Base-by-base conservation (phyloP, 2,329 filamentous ascomycete species). In the Harringtonia aguacate region DNA sequence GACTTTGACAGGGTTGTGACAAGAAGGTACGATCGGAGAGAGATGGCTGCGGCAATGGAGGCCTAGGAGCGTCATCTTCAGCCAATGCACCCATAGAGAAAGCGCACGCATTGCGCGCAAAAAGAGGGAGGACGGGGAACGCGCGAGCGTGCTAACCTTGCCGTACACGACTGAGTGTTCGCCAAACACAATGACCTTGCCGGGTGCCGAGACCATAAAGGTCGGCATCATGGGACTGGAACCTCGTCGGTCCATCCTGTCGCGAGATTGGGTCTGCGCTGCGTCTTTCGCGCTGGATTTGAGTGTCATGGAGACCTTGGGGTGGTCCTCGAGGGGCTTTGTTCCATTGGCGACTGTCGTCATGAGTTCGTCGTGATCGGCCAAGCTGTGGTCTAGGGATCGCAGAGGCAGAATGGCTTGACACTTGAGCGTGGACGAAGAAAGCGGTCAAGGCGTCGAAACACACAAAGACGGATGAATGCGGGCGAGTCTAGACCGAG, bases 151-250 rank as follows among this genome's bases (percentile, higher is more conserved):
- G 14, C 65, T 45, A 67, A 86, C 84, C 77, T 95, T 97, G 58
- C 89, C 89, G 59, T 98, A 80, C 18, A 98, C 92, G n/a, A 97
- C 92, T 3, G 92, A 85, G 67, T 98, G 92, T 63, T 98, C 92
- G 53, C 92, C 92, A 66, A 90, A 97, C 43, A 97, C 86, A 61
- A 98, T 98, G 58, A 95, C 92, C 63, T 98, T 98, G 51, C 90
- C 94, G 0, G 92, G 92, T 3, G 94, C 90, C 15, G 92, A 97
- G 46, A 97, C 89, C 86, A 98, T 95, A 61, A 98, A 98, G 48
- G 89, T 71, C 36, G 90, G 89, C 65, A 92, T 78, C 77, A 82
- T 77, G 4, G 78, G 78, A 45, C 66, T 77, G 12, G 77, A 81
- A 48, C 69, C 64, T 53, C 77, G 81, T 59, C 77, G 73, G 39